phyloP scores from a whole-genome alignment of 1,139 yeast genomes.

The Candida neerlandica region DNA sequence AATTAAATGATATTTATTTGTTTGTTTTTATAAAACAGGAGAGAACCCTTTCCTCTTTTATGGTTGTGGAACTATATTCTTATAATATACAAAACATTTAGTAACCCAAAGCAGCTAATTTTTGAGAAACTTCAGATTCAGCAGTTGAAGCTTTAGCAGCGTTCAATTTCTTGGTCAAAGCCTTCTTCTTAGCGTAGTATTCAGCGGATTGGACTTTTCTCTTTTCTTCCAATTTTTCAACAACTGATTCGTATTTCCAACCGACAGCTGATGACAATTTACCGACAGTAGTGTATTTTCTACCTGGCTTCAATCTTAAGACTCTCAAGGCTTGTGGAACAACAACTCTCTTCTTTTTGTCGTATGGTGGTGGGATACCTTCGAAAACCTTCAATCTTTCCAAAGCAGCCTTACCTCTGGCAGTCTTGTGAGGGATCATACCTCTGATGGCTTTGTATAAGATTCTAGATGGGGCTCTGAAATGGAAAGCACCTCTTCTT shows the following conservation, averaged over 20 bases:
- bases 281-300: slow-evolving; percentile 99
- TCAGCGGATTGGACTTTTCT: slow-evolving; percentile 99
- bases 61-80: slow-evolving; percentile 3
- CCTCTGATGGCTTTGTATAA: slow-evolving; percentile 99
- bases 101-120: slow-evolving; percentile 82
- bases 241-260: slow-evolving; percentile 99
- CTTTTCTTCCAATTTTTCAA: slow-evolving; percentile 98
- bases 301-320: slow-evolving; percentile 98
- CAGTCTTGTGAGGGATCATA: slow-evolving; percentile 99
- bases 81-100: slow-evolving; percentile 33
- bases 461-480: slow-evolving; percentile 99
- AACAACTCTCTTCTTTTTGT: slow-evolving; percentile 99
- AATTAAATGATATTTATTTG: slow-evolving; percentile 7
- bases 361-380: slow-evolving; percentile 99
- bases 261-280: slow-evolving; percentile 97
- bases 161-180: slow-evolving; percentile 87
- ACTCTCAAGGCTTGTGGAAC: slow-evolving; percentile 99
- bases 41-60: neutral
- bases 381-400: slow-evolving; percentile 99
- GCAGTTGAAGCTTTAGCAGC: slow-evolving; percentile 84
- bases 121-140: slow-evolving; percentile 71
- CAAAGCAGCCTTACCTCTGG: slow-evolving; percentile 99
- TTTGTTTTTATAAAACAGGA: neutral
- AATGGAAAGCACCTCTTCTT: slow-evolving; percentile 99
- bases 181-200: slow-evolving; percentile 98